phyloP scores from a whole-genome alignment of 2,329 filamentous ascomycete species.

The Scopulariopsis brevicaulis region DNA sequence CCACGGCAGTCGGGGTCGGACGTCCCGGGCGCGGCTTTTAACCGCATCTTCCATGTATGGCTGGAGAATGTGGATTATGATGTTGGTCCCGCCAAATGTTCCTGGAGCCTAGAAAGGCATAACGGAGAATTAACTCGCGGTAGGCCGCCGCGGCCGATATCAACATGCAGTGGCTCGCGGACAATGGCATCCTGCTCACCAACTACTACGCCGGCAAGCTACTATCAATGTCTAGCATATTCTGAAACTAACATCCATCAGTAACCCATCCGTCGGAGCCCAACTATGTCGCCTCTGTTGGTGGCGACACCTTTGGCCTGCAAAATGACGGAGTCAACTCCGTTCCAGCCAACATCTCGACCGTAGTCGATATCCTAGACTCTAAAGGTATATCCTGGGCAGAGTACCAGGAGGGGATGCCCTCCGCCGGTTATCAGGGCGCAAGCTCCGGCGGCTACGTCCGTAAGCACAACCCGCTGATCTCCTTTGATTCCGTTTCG shows the following conservation, averaged over 20 bases:
- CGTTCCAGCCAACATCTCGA: constrained; percentile 49
- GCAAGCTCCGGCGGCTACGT: constrained; percentile 63
- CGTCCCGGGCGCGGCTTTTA: constrained; percentile 60
- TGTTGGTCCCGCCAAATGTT: constrained; percentile 45
- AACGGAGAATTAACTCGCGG: not conserved
- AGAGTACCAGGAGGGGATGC: constrained; percentile 68
- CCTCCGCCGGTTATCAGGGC: constrained; percentile 64
- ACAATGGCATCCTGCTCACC: constrained; percentile 18
- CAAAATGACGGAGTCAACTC: constrained; percentile 54
- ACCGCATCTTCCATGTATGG: constrained; percentile 64
- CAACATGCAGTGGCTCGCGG: constrained; percentile 16
- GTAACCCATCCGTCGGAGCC: constrained; percentile 65
- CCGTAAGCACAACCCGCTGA: constrained; percentile 64
- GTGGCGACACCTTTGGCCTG: constrained; percentile 66
- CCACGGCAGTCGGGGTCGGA: not conserved
- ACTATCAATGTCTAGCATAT: not conserved
- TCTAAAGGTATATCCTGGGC: constrained; percentile 54
- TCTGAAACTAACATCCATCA: not conserved
- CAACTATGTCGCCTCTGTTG: constrained; percentile 60
- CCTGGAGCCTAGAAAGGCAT: not conserved
- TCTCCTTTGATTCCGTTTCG: constrained; percentile 57
- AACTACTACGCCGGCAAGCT: constrained; percentile 30
- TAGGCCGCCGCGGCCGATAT: not conserved
- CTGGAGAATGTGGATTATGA: constrained; percentile 66
- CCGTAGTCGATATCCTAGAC: constrained; percentile 58